Evolutionary conservation across 495 filamentous ascomycete species (phyloP).

Genomic region (Aspergillus bridgeri): DNA sequence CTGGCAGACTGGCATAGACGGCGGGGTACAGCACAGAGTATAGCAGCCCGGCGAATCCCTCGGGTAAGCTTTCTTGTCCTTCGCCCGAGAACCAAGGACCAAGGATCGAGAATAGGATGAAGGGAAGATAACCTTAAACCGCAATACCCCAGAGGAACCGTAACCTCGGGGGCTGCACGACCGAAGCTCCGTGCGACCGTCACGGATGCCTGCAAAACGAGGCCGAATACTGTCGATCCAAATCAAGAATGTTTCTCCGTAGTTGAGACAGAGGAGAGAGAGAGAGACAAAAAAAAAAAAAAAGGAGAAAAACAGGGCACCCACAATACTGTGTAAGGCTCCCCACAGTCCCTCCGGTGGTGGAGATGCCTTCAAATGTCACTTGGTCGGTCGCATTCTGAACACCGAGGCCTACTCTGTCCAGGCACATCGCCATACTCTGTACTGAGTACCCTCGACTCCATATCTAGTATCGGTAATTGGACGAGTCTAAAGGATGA

Average conservation of each 20-base stretch:
- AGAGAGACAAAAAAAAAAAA: not conserved
- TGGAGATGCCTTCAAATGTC: not conserved
- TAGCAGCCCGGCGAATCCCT: not conserved
- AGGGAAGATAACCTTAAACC: conserved; percentile 4
- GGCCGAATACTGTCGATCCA: too few relatives aligned
- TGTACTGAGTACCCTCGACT: too few relatives aligned
- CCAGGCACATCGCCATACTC: too few relatives aligned
- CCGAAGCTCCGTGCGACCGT: conserved; percentile 9
- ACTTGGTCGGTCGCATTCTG: not conserved
- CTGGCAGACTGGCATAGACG: too few relatives aligned
- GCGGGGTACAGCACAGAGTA: too few relatives aligned
- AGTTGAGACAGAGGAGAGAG: too few relatives aligned
- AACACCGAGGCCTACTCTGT: not conserved
- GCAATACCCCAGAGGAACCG: not conserved
- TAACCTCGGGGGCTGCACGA: conserved; percentile 8
- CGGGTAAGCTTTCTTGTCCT: not conserved
- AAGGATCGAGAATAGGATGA: not conserved
- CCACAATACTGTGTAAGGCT: not conserved
- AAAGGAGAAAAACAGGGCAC: not conserved
- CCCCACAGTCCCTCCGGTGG: conserved; percentile 2
- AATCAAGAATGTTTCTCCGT: too few relatives aligned
- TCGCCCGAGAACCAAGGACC: not conserved
- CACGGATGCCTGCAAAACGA: conserved; percentile 1
- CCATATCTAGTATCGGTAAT: too few relatives aligned
- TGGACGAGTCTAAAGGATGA: too few relatives aligned